Percentiles rank a stretch among this genome's conserved stretches.
Conservation (phyloP, 2,329 filamentous ascomycete genomes). For the Phaeosphaeria sp. region DNA sequence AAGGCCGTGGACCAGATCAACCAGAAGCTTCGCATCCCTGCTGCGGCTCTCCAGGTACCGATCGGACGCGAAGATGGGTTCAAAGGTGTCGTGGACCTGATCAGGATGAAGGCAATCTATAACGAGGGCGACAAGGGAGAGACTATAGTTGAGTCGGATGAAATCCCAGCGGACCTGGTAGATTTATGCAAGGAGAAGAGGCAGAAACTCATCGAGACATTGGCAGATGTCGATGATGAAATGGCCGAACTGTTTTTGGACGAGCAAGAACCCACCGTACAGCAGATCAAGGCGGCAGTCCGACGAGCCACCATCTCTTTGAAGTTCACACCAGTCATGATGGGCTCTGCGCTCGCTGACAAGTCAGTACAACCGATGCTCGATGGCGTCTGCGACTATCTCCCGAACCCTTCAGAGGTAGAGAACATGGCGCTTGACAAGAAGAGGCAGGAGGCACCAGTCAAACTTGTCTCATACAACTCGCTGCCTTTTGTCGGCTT, state of each 20-base stretch:
- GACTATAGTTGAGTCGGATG: conserved; percentile 75
- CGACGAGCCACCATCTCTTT: conserved; percentile 85
- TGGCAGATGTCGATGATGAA: conserved; percentile 97
- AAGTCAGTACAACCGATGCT: conserved; percentile 97
- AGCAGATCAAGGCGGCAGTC: conserved; percentile 91
- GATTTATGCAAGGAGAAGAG: conserved; percentile 82
- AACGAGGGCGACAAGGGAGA: conserved; percentile 84
- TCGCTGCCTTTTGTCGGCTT: conserved; percentile 92
- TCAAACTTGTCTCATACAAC: conserved; percentile 92
- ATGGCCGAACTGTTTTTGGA: conserved; percentile 95
- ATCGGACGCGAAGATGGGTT: conserved; percentile 93
- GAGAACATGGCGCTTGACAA: conserved; percentile 89
- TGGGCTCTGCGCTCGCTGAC: conserved; percentile 94
- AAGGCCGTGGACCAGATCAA: conserved; percentile 98
- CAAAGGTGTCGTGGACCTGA: conserved; percentile 88
- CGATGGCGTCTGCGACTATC: conserved; percentile 93
- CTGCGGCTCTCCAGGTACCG: conserved; percentile 91
- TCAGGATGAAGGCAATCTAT: conserved; percentile 92
- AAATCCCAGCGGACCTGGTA: conserved; percentile 80
- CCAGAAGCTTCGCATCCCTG: conserved; percentile 89
- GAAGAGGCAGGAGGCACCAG: conserved; percentile 75
- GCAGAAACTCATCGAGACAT: conserved; percentile 85
- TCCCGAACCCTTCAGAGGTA: conserved; percentile 89
- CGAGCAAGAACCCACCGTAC: conserved; percentile 76
- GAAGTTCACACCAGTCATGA: conserved; percentile 93